These are phyloP conservation scores for Globisporangium echinulatum DNA, from an alignment of 352 stramenopile species.

Conservation along the genomic window DNA sequence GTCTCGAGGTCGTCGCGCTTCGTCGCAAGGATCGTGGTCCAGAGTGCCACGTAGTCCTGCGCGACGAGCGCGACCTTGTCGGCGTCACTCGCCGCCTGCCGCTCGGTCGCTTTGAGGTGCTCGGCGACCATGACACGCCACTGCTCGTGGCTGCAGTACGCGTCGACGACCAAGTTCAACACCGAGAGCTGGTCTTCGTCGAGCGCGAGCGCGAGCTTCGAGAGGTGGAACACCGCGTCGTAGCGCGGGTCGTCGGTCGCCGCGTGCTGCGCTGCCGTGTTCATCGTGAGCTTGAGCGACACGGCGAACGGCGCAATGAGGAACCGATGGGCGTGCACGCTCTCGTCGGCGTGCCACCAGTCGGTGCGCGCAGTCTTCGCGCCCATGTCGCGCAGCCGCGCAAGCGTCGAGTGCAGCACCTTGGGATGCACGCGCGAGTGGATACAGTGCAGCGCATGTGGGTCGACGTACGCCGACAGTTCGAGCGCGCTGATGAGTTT, in stretches of 20 bases:
- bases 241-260: conserved; percentile 77
- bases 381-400: conserved; percentile 81
- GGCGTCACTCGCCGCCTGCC: conserved; percentile 34
- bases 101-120: conserved; percentile 56
- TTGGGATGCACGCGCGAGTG: conserved; percentile 76
- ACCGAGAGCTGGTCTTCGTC: conserved; percentile 85
- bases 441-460: conserved; percentile 80
- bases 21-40: conserved; percentile 53
- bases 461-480: conserved; percentile 84
- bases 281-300: conserved; percentile 85
- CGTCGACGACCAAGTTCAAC: conserved; percentile 68
- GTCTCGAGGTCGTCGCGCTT: conserved; percentile 61
- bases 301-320: conserved; percentile 78
- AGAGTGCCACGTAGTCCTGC: conserved; percentile 67
- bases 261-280: conserved; percentile 63
- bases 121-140: conserved; percentile 70
- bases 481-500: conserved; percentile 86
- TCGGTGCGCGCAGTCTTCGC: conserved; percentile 41
- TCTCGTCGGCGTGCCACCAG: conserved; percentile 78
- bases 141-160: conserved; percentile 59
- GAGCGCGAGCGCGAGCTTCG: conserved; percentile 59
- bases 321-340: conserved; percentile 70
- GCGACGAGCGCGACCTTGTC: conserved; percentile 32
- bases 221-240: conserved; percentile 71
- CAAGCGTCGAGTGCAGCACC: conserved; percentile 67